Evolutionary conservation across 164 flowering plant species (phyloP).

Genomic region (Vitis rupestris): DNA sequence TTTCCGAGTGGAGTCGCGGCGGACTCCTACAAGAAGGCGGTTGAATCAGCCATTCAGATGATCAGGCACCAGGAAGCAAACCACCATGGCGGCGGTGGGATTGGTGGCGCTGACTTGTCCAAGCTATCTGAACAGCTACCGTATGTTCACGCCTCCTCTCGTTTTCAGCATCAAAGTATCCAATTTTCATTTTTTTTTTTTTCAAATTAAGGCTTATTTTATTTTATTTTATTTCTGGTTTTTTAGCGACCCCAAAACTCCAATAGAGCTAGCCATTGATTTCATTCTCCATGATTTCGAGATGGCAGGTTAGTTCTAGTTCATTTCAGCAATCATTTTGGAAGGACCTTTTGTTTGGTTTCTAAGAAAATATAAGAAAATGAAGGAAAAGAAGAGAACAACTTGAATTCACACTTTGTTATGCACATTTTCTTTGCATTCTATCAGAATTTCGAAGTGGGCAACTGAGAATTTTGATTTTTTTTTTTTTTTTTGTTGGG

Average conservation of each 20-base stretch:
- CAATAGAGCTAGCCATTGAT: constrained; percentile 94
- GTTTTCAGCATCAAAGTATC: neutral
- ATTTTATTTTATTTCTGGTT: constrained; percentile 7
- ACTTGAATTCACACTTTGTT: too few species aligned
- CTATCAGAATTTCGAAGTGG: neutral
- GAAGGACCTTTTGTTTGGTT: constrained; percentile 10
- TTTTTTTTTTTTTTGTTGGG: constrained; percentile 1
- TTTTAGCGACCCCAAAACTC: constrained; percentile 64
- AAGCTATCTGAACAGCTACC: constrained; percentile 28
- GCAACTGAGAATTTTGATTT: neutral
- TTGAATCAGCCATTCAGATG: constrained; percentile 69
- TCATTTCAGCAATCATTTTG: neutral
- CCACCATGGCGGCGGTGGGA: neutral
- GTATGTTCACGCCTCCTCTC: constrained; percentile 20
- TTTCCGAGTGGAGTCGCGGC: constrained; percentile 81
- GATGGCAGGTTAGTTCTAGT: constrained; percentile 71
- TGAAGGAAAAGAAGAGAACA: neutral
- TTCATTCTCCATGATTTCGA: constrained; percentile 94
- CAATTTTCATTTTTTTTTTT: neutral
- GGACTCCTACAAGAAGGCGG: constrained; percentile 82
- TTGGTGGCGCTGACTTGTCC: constrained; percentile 2
- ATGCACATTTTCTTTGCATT: neutral
- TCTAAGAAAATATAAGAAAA: neutral
- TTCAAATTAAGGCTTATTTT: neutral
- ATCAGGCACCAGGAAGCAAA: constrained; percentile 42